Evolutionary conservation across 768 basidiomycete species (phyloP).

Genomic region (Kwoniella sp.): DNA sequence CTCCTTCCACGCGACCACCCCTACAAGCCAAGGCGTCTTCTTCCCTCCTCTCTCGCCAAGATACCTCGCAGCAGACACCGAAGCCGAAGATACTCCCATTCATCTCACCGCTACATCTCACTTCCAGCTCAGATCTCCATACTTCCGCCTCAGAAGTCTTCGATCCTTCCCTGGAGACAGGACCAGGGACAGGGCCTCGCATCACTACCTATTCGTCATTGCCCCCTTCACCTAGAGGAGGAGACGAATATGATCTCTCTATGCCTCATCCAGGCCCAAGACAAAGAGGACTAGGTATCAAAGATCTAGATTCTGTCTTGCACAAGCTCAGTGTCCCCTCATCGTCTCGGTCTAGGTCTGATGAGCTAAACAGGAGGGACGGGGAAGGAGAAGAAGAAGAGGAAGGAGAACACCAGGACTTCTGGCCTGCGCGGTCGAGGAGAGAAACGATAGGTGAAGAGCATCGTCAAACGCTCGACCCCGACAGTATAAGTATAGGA

Average conservation of each 20-base stretch:
- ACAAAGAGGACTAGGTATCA: conserved; percentile 20
- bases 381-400: conserved; percentile 25
- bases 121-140: conserved; percentile 12
- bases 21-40: conserved; percentile 11
- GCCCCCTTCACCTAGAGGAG: conserved; percentile 45
- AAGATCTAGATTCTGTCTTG: conserved; percentile 28
- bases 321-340: conserved; percentile 6
- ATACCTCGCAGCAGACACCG: not conserved
- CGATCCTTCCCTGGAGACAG: not conserved
- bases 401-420: conserved; percentile 25
- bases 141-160: conserved; percentile 41
- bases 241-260: conserved; percentile 15
- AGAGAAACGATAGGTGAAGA: conserved; percentile 25
- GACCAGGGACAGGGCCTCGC: conserved; percentile 9
- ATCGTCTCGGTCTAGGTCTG: not conserved
- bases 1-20: conserved; percentile 1
- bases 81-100: not conserved
- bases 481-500: not conserved
- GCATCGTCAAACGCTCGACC: not conserved
- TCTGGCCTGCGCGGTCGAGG: conserved; percentile 38
- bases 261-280: not conserved
- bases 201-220: conserved; percentile 46
- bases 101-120: not conserved
- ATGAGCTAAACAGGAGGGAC: conserved; percentile 1
- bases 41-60: conserved; percentile 10